Evolutionary conservation across 192 early-diverging fungal genomes (phyloP).

Genomic region (Chytriomyces sp.): DNA sequence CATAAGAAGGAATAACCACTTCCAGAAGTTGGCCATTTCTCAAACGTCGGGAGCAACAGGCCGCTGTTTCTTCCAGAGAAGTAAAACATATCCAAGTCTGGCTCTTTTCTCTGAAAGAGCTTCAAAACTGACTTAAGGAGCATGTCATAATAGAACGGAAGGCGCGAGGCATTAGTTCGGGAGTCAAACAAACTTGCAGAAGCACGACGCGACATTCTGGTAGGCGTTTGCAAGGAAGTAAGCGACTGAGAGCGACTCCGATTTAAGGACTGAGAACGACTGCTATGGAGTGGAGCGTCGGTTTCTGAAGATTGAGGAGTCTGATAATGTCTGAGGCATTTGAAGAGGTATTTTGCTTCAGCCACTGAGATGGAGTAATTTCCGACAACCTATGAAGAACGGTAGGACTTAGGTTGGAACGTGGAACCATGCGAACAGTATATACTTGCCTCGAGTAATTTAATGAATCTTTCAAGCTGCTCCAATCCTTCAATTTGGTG

Average conservation of each 20-base stretch:
- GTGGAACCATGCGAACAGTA: neutral
- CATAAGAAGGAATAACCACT: slow-evolving; percentile 40
- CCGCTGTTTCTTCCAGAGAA: slow-evolving; percentile 42
- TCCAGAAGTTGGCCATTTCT: slow-evolving; percentile 35
- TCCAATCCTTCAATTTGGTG: slow-evolving; percentile 8
- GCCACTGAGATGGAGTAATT: slow-evolving; percentile 44
- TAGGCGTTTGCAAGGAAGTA: neutral
- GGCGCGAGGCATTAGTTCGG: neutral
- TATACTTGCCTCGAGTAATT: slow-evolving; percentile 29
- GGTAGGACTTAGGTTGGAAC: neutral
- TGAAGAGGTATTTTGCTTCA: slow-evolving; percentile 39
- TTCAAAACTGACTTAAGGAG: slow-evolving; percentile 35
- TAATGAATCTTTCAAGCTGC: slow-evolving; percentile 32
- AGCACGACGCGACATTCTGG: slow-evolving; percentile 2
- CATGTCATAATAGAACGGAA: slow-evolving; percentile 43
- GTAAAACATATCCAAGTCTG: slow-evolving; percentile 48
- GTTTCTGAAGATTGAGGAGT: neutral
- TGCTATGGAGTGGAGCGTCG: neutral
- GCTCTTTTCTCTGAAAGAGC: slow-evolving; percentile 37
- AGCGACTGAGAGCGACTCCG: slow-evolving; percentile 15
- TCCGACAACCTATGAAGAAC: slow-evolving; percentile 30
- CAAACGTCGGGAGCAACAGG: slow-evolving; percentile 27
- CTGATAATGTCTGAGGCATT: slow-evolving; percentile 28
- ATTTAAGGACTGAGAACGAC: neutral
- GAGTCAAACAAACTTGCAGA: slow-evolving; percentile 26